A percentile compares a stretch with the other conserved stretches of the same genome.
Conservation (phyloP, 2,329 filamentous ascomycete species). For the Trichoderma sp. region DNA sequence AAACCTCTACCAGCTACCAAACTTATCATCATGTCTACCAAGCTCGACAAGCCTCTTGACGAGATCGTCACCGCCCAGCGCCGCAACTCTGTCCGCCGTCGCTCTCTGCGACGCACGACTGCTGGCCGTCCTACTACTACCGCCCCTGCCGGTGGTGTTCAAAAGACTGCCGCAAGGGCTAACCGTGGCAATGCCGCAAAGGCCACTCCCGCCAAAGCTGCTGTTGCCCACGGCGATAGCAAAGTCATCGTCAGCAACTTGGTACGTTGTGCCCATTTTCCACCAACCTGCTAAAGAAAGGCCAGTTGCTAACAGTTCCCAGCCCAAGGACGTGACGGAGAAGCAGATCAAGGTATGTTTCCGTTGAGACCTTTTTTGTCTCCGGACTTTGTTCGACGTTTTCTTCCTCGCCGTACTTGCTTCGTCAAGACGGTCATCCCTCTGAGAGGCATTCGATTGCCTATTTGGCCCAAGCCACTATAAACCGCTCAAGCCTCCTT, state of each 20-base stretch:
- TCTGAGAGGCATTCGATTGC: conserved; percentile 21
- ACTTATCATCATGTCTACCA: conserved; percentile 75
- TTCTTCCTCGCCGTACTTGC: conserved; percentile 46
- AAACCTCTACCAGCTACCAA: conserved; percentile 17
- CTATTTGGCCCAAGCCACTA: conserved; percentile 6
- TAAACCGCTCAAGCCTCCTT: conserved; percentile 27
- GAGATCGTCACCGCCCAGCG: conserved; percentile 87
- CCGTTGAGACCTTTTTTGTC: conserved; percentile 72
- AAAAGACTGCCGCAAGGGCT: conserved; percentile 71
- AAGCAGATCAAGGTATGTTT: conserved; percentile 99
- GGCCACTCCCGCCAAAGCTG: conserved; percentile 66
- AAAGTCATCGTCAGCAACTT: conserved; percentile 99
- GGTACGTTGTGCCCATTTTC: conserved; percentile 62
- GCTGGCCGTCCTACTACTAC: conserved; percentile 58
- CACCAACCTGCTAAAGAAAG: not conserved
- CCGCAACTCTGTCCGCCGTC: conserved; percentile 59
- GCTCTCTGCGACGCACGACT: conserved; percentile 54
- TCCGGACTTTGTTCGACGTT: conserved; percentile 72
- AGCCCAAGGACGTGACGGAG: conserved; percentile 97
- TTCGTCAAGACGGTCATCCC: conserved; percentile 37
- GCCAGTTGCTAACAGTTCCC: conserved; percentile 50
- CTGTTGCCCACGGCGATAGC: conserved; percentile 71
- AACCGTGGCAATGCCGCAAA: conserved; percentile 63
- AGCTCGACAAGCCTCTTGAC: conserved; percentile 96
- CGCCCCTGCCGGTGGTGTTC: conserved; percentile 81